Percentiles rank a stretch among this genome's conserved stretches.
Evolutionary conservation across 306 rosid genomes (phyloP).

Genomic region (Amphicarpaea edgeworthii): DNA sequence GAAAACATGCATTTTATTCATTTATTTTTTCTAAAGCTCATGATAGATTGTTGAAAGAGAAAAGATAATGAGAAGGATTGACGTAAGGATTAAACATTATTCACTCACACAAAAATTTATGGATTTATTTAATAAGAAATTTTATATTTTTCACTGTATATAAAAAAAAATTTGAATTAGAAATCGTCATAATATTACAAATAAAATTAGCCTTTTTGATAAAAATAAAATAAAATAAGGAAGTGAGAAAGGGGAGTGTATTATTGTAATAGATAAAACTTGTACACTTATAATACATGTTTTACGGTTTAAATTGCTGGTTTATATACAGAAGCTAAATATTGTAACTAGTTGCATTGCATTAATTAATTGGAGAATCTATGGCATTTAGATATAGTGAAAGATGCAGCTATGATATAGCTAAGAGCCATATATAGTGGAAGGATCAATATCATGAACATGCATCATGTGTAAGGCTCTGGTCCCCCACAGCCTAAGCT

Average conservation of each 20-base stretch:
- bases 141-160: too few species aligned
- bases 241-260: background rate
- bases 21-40: background rate
- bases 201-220: too few species aligned
- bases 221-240: background rate
- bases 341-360: conserved; percentile 19
- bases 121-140: too few species aligned
- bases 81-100: too few species aligned
- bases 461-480: conserved; percentile 44
- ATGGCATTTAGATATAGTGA: conserved; percentile 20
- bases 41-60: background rate
- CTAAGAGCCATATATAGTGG: conserved; percentile 48
- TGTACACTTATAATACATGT: background rate
- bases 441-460: conserved; percentile 53
- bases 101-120: too few species aligned
- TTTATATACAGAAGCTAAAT: background rate
- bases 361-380: conserved; percentile 29
- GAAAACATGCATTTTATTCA: conserved; percentile 16
- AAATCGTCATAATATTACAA: too few species aligned
- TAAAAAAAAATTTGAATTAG: too few species aligned
- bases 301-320: background rate
- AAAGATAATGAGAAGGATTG: too few species aligned
- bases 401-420: conserved; percentile 30
- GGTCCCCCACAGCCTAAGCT: conserved; percentile 48
- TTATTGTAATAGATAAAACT: background rate